A percentile compares a stretch with the other conserved stretches of the same genome.
phyloP scores from a whole-genome alignment of 2,329 filamentous ascomycete species.

The Colletotrichum magnum region DNA sequence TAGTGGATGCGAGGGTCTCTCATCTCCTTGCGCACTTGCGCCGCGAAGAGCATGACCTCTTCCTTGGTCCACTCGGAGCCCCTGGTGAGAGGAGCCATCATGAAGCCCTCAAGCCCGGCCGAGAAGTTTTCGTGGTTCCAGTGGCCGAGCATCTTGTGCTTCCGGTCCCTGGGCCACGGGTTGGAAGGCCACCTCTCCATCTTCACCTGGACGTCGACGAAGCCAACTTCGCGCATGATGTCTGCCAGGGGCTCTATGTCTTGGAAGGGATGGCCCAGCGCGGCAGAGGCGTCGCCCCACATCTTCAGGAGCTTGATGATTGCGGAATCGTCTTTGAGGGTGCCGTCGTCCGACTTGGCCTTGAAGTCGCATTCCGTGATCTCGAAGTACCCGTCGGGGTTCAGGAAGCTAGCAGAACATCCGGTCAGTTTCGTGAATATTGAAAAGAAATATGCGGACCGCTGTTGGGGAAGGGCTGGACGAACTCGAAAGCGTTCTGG shows the following conservation, averaged over 20 bases:
- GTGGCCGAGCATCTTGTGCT: not conserved
- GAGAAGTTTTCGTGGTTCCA: not conserved
- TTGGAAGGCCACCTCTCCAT: not conserved
- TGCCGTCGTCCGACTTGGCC: not conserved
- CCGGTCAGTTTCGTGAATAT: not conserved
- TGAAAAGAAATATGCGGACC: too few species aligned
- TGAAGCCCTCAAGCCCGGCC: not conserved
- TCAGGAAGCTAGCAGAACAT: not conserved
- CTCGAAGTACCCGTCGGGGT: not conserved
- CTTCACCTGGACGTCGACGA: not conserved
- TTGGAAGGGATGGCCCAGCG: not conserved
- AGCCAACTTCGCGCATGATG: not conserved
- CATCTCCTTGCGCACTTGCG: not conserved
- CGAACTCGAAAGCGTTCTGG: not conserved
- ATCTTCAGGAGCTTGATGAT: not conserved
- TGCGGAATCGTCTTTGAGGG: not conserved
- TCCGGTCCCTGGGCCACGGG: not conserved
- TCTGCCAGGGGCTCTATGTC: not conserved
- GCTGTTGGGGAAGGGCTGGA: too few species aligned
- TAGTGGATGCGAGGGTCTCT: constrained; percentile 7
- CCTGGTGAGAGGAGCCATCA: constrained; percentile 2
- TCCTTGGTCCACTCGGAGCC: not conserved
- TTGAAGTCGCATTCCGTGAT: not conserved
- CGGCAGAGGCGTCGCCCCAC: not conserved
- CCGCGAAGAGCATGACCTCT: not conserved